Conservation (phyloP, 108 stramenopile species). For the Bacterosira constricta region DNA sequence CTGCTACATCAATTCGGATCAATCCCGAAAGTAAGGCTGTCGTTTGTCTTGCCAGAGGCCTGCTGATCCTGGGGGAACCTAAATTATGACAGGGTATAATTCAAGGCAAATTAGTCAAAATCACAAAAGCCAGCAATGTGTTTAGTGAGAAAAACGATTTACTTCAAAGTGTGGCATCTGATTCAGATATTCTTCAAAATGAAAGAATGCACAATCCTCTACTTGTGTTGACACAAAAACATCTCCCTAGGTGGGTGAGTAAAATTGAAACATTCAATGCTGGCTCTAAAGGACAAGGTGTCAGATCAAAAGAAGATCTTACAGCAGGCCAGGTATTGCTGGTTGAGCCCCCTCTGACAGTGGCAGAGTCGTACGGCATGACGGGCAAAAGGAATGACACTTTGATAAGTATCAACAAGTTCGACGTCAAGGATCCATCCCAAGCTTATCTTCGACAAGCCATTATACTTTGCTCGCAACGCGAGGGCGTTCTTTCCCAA, state of each 20-base stretch:
- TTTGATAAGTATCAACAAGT: background rate
- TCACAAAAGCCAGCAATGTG: background rate
- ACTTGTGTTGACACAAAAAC: background rate
- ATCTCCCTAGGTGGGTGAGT: background rate
- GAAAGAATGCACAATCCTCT: too few species aligned
- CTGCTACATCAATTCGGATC: background rate
- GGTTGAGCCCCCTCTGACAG: background rate
- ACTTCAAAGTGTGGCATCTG: background rate
- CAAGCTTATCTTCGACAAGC: background rate
- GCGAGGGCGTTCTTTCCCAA: background rate
- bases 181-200: background rate
- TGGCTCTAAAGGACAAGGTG: background rate
- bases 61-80: background rate
- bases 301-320: background rate
- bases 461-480: background rate
- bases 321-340: background rate
- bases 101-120: background rate
- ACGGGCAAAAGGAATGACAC: background rate
- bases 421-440: background rate
- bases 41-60: background rate
- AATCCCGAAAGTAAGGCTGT: background rate
- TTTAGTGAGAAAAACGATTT: background rate
- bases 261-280: background rate
- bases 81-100: background rate
- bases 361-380: too few species aligned